Evolutionary conservation across 2,329 filamentous ascomycete genomes (phyloP), one percentile per base, ranked within the genome.

Genomic region (Mariannaea elegans): DNA sequence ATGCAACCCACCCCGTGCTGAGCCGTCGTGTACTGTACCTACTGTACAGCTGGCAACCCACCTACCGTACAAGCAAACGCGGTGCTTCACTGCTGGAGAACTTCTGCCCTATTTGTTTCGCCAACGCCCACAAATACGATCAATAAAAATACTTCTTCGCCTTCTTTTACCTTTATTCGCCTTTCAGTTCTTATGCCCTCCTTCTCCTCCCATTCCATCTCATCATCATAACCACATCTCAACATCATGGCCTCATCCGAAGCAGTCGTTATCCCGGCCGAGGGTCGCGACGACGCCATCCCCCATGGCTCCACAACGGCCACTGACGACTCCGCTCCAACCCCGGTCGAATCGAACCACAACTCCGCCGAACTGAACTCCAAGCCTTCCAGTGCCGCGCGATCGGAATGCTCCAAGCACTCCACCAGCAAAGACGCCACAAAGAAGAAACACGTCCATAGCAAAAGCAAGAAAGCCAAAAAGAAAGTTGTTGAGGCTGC

Each of bases 171-270:
- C 32, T 36, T 36, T 36, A 7, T 36, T 36, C 32, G 10, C 32
- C 32, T 10, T 36, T 14, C 32, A 13, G 10, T 31, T 24, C 21
- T 12, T 27, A 50, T 34, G 4, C 19, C 32, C 6, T 21, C 13
- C 7, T 13, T 14, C 21, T 14, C 21, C 8, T 38, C 19, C 8
- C 23, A 39, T 39, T n/a, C 23, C 21, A 19, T 23, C 16, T 41
- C 18, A 12, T 9, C 24, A 13, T 47, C 44, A 19, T 24, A 13
- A 23, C 41, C 19, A 10, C 21, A 19, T 14, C n/a, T 13, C 32
- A 38, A n/a, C 48, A 59, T 21, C 12, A 72, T 72, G 69, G 69
- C 64, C 31, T 52, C 61, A 3, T 58, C 59, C 12, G 62, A 65
- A 44, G 46, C 51, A 31, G 52, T 65, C 5, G 51, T 57, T 13